phyloP scores from a whole-genome alignment of 1,139 yeast genomes.

The Diutina ranongensis region DNA sequence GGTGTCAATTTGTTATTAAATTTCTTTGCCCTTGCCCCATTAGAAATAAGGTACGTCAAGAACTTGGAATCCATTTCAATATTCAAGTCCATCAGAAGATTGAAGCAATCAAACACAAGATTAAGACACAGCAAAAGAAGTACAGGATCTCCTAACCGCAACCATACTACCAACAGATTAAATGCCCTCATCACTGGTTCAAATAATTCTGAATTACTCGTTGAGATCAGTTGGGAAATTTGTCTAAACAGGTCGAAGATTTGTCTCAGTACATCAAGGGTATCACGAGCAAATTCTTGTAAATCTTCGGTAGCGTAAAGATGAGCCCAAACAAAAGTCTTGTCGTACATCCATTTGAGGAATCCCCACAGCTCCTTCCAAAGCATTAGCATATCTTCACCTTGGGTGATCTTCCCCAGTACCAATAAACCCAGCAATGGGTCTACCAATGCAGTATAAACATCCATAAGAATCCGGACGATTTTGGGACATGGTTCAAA shows the following conservation, averaged over 20 bases:
- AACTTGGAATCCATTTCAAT: constrained; percentile 37
- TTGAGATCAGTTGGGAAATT: constrained; percentile 18
- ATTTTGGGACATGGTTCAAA: constrained; percentile 72
- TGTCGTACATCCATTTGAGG: constrained; percentile 53
- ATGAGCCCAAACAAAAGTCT: constrained; percentile 67
- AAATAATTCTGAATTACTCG: constrained; percentile 13
- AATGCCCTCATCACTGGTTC: constrained; percentile 38
- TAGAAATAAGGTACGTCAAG: constrained; percentile 43
- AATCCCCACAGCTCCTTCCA: constrained; percentile 72
- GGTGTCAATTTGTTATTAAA: constrained; percentile 54
- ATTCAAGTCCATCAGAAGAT: constrained; percentile 44
- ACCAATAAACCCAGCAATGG: constrained; percentile 44
- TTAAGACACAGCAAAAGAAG: constrained; percentile 65
- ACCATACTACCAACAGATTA: constrained; percentile 60
- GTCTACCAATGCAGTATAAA: constrained; percentile 50
- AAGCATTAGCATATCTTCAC: constrained; percentile 19
- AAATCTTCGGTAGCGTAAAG: constrained; percentile 44
- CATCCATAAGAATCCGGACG: constrained; percentile 65
- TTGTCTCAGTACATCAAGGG: constrained; percentile 64
- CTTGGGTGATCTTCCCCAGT: constrained; percentile 8
- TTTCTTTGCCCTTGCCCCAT: constrained; percentile 54
- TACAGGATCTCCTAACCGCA: constrained; percentile 69
- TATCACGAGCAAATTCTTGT: constrained; percentile 78
- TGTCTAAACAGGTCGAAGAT: constrained; percentile 52
- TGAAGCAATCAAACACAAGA: constrained; percentile 56